Conservation (phyloP, 2,329 filamentous ascomycete species). For the Thermoascus crustaceus region DNA sequence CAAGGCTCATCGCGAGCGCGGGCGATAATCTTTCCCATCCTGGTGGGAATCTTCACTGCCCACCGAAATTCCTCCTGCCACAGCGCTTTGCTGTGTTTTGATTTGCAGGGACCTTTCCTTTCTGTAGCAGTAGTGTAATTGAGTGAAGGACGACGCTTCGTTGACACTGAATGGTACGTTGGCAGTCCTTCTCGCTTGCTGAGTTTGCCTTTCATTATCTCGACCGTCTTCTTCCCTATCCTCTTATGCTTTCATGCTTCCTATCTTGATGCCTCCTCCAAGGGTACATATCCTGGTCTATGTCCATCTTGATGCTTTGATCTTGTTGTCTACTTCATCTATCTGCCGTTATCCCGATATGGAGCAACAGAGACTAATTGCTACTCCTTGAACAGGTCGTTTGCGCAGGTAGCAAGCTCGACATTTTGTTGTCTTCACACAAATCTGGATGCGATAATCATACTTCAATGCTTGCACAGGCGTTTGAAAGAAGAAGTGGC, state of each 20-base stretch:
- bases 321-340: conserved; percentile 3
- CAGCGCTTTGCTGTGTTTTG: conserved; percentile 7
- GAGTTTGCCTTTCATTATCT: conserved; percentile 1
- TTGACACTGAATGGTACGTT: conserved; percentile 1
- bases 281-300: too few relatives aligned
- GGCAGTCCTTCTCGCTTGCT: background rate
- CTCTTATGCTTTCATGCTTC: background rate
- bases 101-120: background rate
- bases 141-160: background rate
- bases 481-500: conserved; percentile 18
- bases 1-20: conserved; percentile 13
- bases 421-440: conserved; percentile 17
- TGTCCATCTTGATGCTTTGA: too few relatives aligned
- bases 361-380: conserved; percentile 22
- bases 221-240: background rate
- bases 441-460: conserved; percentile 21
- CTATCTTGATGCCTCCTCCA: conserved; percentile 9
- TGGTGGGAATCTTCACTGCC: background rate
- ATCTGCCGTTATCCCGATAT: conserved; percentile 4
- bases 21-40: conserved; percentile 13
- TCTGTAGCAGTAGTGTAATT: conserved; percentile 1
- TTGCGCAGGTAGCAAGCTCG: conserved; percentile 35
- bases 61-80: background rate
- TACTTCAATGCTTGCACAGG: conserved; percentile 16
- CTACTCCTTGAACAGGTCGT: conserved; percentile 26